phyloP scores from a whole-genome alignment of 192 early-diverging fungal genomes.

The Geosiphon pyriformis region DNA sequence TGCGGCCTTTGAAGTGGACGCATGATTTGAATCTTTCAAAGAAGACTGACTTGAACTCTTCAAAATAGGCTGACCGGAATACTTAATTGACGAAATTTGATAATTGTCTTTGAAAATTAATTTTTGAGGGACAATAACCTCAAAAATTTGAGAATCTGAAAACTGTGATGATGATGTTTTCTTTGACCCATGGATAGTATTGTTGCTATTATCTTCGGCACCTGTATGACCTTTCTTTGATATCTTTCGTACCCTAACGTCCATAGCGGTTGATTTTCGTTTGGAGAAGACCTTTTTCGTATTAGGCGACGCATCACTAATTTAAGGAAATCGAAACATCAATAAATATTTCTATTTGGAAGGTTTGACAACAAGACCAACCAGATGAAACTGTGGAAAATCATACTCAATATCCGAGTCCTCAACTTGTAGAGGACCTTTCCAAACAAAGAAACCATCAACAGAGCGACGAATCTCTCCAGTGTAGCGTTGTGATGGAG shows the following conservation, averaged over 20 bases:
- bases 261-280: neutral
- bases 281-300: constrained; percentile 3
- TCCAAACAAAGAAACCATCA: constrained; percentile 48
- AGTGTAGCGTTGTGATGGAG: constrained; percentile 33
- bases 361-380: neutral
- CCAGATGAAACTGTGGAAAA: neutral
- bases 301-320: neutral
- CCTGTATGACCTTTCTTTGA: neutral
- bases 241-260: neutral
- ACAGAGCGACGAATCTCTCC: constrained; percentile 34
- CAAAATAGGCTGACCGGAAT: neutral
- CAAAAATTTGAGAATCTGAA: too few relatives aligned
- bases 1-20: neutral
- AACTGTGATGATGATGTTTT: constrained; percentile 17
- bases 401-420: constrained; percentile 30
- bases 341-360: neutral
- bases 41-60: neutral
- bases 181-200: constrained; percentile 14
- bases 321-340: neutral
- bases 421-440: constrained; percentile 38
- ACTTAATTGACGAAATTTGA: too few relatives aligned
- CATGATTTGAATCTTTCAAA: neutral
- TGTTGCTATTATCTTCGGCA: neutral
- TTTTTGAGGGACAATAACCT: too few relatives aligned
- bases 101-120: too few relatives aligned